Evolutionary conservation across 768 basidiomycete species (phyloP), one percentile per base, ranked within the genome.

Genomic region (Scleroderma bovista): DNA sequence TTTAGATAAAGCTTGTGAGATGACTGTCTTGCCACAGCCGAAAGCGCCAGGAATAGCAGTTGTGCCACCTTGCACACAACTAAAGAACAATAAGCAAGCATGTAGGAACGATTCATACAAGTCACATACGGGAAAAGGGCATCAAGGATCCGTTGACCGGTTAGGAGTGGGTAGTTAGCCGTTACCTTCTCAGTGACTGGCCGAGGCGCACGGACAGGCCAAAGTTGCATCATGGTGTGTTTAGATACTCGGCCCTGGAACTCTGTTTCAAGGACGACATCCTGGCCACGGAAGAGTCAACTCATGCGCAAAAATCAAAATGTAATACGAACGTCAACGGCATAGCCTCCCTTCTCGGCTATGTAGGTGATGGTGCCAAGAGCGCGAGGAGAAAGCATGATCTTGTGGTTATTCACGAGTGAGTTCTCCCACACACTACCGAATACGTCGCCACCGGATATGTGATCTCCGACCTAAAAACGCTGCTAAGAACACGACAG

Each of bases 21-120:
- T 99, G 61, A 99, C 96, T 24, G 95, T 98, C 76, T 96, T 96
- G 61, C 93, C 93, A 62, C 94, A 97, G 62, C 96, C 96, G 69
- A 99, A 99, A 58, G 96, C 96, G 57, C 96, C 96, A 20, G 96
- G 96, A 71, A 98, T 99, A 52, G 93, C 92, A 2, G 93, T 96
- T 11, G 93, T 96, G 38, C 93, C 93, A 50, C 93, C 93, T 73
- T 96, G 93, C 0, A 96, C 93, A 65, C 92, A 95, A n/a, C 86
- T 88, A 57, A 3, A n/a, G 26, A 9, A 29, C 26, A 29, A 9
- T 29, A 29, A 29, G 26, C 9, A 29, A 4, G 9, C 26, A 9
- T 29, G 4, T 4, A 29, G 9, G 26, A 9, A 29, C 5, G 9
- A 29, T n/a, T n/a, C n/a, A 9, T 29, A 29, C 26, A 4, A 29